These are phyloP conservation scores for Fusarium odoratissimum DNA, from an alignment of 2,329 filamentous ascomycete species.

Conservation along the genomic window DNA sequence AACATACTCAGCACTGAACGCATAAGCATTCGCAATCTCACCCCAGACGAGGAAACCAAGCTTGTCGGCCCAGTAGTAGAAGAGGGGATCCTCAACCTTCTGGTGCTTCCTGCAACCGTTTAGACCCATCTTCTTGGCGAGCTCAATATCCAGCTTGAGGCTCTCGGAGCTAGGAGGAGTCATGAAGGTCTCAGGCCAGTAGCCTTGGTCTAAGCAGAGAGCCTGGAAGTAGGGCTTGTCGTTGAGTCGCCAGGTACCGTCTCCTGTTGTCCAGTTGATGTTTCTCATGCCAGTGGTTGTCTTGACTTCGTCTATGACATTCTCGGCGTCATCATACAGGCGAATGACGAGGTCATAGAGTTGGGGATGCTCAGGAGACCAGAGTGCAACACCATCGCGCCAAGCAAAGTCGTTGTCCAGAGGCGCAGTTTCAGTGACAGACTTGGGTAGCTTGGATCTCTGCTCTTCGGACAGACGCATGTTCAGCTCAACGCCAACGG, in stretches of 20 bases:
- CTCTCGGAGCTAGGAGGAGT: slow-evolving; percentile 63
- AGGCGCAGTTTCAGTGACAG: slow-evolving; percentile 49
- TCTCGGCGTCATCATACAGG: slow-evolving; percentile 57
- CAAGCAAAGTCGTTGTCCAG: slow-evolving; percentile 55
- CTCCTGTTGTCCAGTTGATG: slow-evolving; percentile 67
- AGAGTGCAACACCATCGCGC: slow-evolving; percentile 69
- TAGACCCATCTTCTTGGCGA: slow-evolving; percentile 70
- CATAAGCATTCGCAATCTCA: slow-evolving; percentile 73
- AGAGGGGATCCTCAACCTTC: slow-evolving; percentile 71
- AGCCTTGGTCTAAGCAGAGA: slow-evolving; percentile 70
- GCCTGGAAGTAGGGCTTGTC: slow-evolving; percentile 69
- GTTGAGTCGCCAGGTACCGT: slow-evolving; percentile 70
- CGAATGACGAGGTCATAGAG: slow-evolving; percentile 67
- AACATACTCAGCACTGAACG: slow-evolving; percentile 68
- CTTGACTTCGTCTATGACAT: slow-evolving; percentile 65
- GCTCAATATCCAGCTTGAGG: slow-evolving; percentile 64
- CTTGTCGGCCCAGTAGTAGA: slow-evolving; percentile 70
- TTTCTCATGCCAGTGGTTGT: slow-evolving; percentile 72
- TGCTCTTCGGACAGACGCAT: slow-evolving; percentile 60
- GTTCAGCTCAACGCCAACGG: slow-evolving; percentile 58
- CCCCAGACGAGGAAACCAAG: slow-evolving; percentile 73
- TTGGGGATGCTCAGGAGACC: slow-evolving; percentile 68
- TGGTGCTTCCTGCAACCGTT: slow-evolving; percentile 74
- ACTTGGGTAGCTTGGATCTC: slow-evolving; percentile 52
- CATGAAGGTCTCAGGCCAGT: slow-evolving; percentile 71